These are phyloP conservation scores for Ophidiomyces ophidiicola DNA, from an alignment of 2,329 filamentous ascomycete genomes.

Conservation along the genomic window DNA sequence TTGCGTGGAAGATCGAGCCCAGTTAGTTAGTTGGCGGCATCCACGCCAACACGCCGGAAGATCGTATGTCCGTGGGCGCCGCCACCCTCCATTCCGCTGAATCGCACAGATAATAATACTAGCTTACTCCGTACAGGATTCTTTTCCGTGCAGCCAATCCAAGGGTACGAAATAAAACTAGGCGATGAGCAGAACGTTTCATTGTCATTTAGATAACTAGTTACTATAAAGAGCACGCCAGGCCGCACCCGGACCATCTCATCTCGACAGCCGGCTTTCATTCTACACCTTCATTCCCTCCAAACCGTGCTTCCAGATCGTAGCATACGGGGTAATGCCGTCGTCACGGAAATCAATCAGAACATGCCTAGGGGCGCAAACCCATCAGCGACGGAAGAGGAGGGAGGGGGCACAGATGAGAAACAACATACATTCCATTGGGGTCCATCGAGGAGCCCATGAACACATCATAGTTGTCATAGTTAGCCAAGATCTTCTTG, in stretches of 20 bases:
- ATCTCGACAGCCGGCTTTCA: neutral
- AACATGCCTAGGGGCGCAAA: constrained; percentile 49
- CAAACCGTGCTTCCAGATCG: constrained; percentile 91
- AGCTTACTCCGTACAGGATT: no score
- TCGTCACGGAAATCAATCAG: constrained; percentile 98
- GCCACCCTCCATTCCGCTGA: no score
- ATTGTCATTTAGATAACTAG: constrained; percentile 1
- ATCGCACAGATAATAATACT: no score
- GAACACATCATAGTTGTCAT: constrained; percentile 94
- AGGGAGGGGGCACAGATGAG: neutral
- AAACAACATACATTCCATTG: constrained; percentile 68
- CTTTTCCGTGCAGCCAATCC: neutral
- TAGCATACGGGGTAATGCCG: constrained; percentile 77
- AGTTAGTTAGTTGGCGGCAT: no score
- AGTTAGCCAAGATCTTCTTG: constrained; percentile 77
- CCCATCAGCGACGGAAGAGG: neutral
- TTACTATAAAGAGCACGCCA: no score
- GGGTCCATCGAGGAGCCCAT: constrained; percentile 86
- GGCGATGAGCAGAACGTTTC: no score
- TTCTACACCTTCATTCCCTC: constrained; percentile 78
- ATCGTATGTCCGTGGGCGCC: no score
- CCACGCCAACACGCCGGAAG: no score
- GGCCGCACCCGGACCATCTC: neutral
- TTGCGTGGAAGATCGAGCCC: no score
- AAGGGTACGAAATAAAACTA: neutral